Evolutionary conservation across 2,329 filamentous ascomycete genomes (phyloP).

Genomic region (Cadophora malorum): DNA sequence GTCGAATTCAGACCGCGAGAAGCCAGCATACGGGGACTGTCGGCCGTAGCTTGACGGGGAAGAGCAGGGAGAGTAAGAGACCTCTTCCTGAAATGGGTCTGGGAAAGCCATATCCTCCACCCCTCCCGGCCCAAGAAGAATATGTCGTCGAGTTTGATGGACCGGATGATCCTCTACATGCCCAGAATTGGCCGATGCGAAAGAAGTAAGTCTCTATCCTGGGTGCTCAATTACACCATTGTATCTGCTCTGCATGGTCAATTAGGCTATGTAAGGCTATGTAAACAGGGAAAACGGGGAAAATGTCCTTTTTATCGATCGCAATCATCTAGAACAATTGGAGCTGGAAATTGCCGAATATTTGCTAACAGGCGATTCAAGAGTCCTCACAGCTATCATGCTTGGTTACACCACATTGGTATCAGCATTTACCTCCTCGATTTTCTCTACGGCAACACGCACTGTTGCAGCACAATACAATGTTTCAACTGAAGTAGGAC

Average conservation of each 20-base stretch:
- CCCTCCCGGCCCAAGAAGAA: slow-evolving; percentile 71
- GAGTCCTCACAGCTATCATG: slow-evolving; percentile 68
- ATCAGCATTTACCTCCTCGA: slow-evolving; percentile 74
- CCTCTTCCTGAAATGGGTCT: slow-evolving; percentile 73
- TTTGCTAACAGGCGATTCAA: slow-evolving; percentile 39
- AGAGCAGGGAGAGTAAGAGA: slow-evolving; percentile 57
- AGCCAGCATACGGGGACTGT: slow-evolving; percentile 77
- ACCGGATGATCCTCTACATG: slow-evolving; percentile 80
- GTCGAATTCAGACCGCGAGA: slow-evolving; percentile 72
- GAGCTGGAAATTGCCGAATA: slow-evolving; percentile 31
- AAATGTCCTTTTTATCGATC: background rate
- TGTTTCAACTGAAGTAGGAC: slow-evolving; percentile 66
- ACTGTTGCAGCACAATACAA: slow-evolving; percentile 62
- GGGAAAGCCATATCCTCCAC: slow-evolving; percentile 77
- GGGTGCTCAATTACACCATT: background rate
- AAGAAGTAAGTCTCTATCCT: slow-evolving; percentile 69
- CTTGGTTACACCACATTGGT: slow-evolving; percentile 77
- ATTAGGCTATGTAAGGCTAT: too few relatives aligned
- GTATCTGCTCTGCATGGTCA: background rate
- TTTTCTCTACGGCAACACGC: slow-evolving; percentile 72
- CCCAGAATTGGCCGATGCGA: slow-evolving; percentile 82
- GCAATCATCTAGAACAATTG: background rate
- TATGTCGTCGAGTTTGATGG: slow-evolving; percentile 89
- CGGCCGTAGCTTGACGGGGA: slow-evolving; percentile 54
- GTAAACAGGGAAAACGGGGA: background rate